phyloP scores from a whole-genome alignment of 2,329 filamentous ascomycete genomes.

The Cadophora luteo-olivacea region DNA sequence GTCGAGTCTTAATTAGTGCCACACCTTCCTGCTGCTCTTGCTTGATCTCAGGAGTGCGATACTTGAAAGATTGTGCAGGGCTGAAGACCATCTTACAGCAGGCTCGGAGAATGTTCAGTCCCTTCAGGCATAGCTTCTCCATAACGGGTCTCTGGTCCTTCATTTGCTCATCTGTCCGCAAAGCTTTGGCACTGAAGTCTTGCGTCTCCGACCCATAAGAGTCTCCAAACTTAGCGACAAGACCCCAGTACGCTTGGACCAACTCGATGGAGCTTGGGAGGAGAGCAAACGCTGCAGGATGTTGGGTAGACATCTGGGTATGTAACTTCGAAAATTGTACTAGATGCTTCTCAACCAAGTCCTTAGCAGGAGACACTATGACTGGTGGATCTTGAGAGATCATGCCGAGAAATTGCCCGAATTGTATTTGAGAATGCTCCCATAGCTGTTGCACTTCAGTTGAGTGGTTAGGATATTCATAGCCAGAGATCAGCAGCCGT shows the following conservation, averaged over 20 bases:
- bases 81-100: constrained; percentile 87
- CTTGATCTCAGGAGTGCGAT: constrained; percentile 75
- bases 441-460: constrained; percentile 80
- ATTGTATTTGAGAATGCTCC: constrained; percentile 77
- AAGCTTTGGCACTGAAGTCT: constrained; percentile 50
- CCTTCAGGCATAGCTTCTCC: constrained; percentile 84
- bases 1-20: constrained; percentile 70
- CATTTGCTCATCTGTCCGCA: constrained; percentile 53
- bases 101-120: constrained; percentile 79
- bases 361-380: constrained; percentile 58
- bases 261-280: constrained; percentile 82
- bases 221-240: constrained; percentile 79
- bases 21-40: constrained; percentile 76
- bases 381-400: constrained; percentile 62
- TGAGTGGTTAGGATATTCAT: constrained; percentile 82
- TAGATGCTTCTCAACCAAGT: constrained; percentile 81
- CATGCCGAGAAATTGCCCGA: constrained; percentile 75
- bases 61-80: constrained; percentile 83
- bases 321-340: constrained; percentile 93
- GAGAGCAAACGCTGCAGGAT: constrained; percentile 82
- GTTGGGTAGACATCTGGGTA: constrained; percentile 79
- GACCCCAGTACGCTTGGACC: constrained; percentile 82
- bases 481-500: constrained; percentile 80
- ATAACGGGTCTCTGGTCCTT: constrained; percentile 66
- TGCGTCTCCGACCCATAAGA: constrained; percentile 62